Percentiles rank a stretch among this genome's conserved stretches.
Evolutionary conservation across 1,284 basidiomycete genomes (phyloP).

Genomic region (Veloboletus limbatus): DNA sequence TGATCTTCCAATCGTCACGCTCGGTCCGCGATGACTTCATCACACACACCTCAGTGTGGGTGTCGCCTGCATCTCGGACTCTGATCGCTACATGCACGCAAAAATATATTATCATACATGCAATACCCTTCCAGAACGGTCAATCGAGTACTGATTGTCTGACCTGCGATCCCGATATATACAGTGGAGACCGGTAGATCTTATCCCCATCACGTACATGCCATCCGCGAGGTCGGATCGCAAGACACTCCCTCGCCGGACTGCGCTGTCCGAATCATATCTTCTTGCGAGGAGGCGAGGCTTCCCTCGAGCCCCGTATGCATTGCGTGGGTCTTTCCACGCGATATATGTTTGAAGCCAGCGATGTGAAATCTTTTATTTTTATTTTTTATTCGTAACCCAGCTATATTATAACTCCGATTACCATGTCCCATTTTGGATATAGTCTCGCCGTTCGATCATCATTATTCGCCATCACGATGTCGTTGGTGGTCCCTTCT

Average conservation of each 20-base stretch:
- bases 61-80: conserved; percentile 31
- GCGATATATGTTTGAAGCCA: too few relatives aligned
- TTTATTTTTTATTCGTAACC: too few relatives aligned
- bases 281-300: too few relatives aligned
- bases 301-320: neutral
- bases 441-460: too few relatives aligned
- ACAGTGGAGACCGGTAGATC: neutral
- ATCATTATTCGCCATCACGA: conserved; percentile 10
- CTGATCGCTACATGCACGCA: conserved; percentile 28
- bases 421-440: too few relatives aligned
- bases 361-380: too few relatives aligned
- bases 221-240: conserved; percentile 13
- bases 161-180: conserved; percentile 20
- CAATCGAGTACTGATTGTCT: conserved; percentile 18
- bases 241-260: too few relatives aligned
- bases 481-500: conserved; percentile 31
- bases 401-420: too few relatives aligned
- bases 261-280: neutral
- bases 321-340: conserved; percentile 9
- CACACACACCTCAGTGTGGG: too few relatives aligned
- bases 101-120: too few relatives aligned
- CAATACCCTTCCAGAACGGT: too few relatives aligned
- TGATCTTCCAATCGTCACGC: conserved; percentile 3
- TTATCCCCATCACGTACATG: neutral
- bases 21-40: conserved; percentile 32